Evolutionary conservation across 768 basidiomycete genomes (phyloP), one percentile per base, ranked within the genome.

Genomic region (Naematelia aurantialba): DNA sequence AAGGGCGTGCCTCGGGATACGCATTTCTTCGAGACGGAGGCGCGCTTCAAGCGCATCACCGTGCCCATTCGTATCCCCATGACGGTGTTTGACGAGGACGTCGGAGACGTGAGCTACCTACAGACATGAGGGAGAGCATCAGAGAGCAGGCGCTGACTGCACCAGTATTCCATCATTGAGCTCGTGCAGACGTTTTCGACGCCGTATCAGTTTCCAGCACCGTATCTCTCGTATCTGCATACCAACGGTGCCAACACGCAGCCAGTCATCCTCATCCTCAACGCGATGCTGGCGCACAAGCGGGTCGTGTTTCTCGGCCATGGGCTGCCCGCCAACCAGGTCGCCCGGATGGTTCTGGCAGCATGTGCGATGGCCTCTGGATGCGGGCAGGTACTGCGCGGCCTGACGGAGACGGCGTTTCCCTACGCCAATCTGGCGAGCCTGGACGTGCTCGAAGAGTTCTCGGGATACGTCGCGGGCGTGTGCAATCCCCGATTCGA

Each of bases 401-500:
- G 92, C 1, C 89, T 96, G 71, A 88, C 89, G 47, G 89, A 90
- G 68, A 84, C 91, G 14, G 87, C 91, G 1, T 98, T 97, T 75
- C 94, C 96, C 0, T 99, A 99, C 71, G 90, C 92, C 3, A 94
- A 90, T 73, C 80, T 99, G 65, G 86, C 76, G 81, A 65, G 77
- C 56, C 81, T 88, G 58, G 92, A 94, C 64, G 89, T 93, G 69
- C 88, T 93, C 83, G 88, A 93, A 77, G 79, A 79, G 87, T 82
- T 45, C 39, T 86, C 89, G 3, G 94, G 90, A 12, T 99, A 87
- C 72, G 92, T 99, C 53, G 96, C 93, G 10, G 96, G 96, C 1
- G 94, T 98, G 2, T 93, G 90, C 0, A 99, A 99, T 69, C 96
- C 93, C 1, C 91, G 97, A 47, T 97, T 97, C 77, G 91, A 94